Base-by-base conservation (phyloP, 2,329 filamentous ascomycete species). In the Cryphonectria radicalis region DNA sequence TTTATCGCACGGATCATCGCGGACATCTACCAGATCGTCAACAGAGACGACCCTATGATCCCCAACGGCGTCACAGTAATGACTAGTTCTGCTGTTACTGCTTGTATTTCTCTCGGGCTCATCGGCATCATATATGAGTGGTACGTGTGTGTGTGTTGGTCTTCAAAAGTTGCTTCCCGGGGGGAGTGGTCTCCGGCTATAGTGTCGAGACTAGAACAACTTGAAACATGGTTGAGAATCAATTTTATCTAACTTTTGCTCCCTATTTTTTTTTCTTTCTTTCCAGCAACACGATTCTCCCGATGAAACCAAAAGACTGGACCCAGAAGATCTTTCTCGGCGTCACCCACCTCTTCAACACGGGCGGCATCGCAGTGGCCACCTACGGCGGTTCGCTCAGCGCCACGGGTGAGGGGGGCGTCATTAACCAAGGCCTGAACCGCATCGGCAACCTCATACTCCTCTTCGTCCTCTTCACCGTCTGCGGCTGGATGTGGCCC, bases 111-210 rank as follows among this genome's bases (percentile, higher is more conserved):
- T 22, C 25, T 69, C 37, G 28, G 25, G 13, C 19, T 69, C 43
- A 69, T 69, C 11, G 77, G 76, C 11, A 73, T 78, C 25, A 70
- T 78, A 19, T 78, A 78, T 68, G 77, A 78, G 72, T 74, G 73
- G 77, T 77, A 75, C 28, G 68, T 66, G 50, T 8, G 35, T 35
- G 37, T 32, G 28, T 66, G 22, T 43, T 37, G 10, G 4, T 25
- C 25, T 35, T 22, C 0, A 37, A 13, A 11, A 40, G 10, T 13
- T 40, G 10, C 10, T 3, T 40, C 11, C 37, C 1, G 37, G 10
- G 8, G 8, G 32, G 3, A 3, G 32, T 32, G 32, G 37, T 40
- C 37, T 40, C 37, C 3, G 37, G 37, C 37, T 13, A 11, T 40
- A 11, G 37, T 40, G 10, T 40, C 32, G 32, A 32, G 37, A 11